Base-by-base conservation (phyloP, 129 eudicot species). In the Deinandra increscens region DNA sequence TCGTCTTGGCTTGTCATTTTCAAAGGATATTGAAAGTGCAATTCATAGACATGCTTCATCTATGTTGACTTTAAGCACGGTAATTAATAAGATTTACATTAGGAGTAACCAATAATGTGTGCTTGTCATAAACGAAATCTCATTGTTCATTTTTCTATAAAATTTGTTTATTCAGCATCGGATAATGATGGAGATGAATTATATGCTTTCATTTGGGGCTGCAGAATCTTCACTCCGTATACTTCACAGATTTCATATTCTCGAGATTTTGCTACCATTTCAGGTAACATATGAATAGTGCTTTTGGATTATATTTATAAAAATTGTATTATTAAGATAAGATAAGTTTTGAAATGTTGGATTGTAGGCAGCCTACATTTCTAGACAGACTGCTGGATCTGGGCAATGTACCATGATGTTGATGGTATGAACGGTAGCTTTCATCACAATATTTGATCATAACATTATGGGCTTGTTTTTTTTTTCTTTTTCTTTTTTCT, bases 141-240 rank as follows among this genome's bases (percentile, higher is more conserved):
- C 39, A 23, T 36, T 43, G 11, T 68, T 55, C 29, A 5, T 23
- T 36, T 22, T 64, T 33, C 18, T 60, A 26, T 26, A 26, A 22
- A 49, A 26, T 19, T 41, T 76, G 70, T 69, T 53, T 83, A 49
- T 77, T 44, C 83, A 91, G 97, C 15, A 79, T 70, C 85, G 99
- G 70, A 66, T 90, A 72, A 75, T 68, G 80, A 44, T 94, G 96
- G 99, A 94, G 84, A 54, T 94, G 45, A 81, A 90, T 69, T 85
- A 83, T 78, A 89, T 94, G 99, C 85, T 94, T 49, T 90, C 97
- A 14, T 94, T 78, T 58, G 99, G 99, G 55, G 97, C 99, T 66
- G 93, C 99, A 55, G 87, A 81, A 75, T 78, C 88, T 83, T 94
- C 99, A 54, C 72, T 94, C 36, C 64, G 72, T 80, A 69, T 89